Evolutionary conservation across 306 rosid species (phyloP), one percentile per base, ranked within the genome.

Genomic region (Ormosia emarginata): DNA sequence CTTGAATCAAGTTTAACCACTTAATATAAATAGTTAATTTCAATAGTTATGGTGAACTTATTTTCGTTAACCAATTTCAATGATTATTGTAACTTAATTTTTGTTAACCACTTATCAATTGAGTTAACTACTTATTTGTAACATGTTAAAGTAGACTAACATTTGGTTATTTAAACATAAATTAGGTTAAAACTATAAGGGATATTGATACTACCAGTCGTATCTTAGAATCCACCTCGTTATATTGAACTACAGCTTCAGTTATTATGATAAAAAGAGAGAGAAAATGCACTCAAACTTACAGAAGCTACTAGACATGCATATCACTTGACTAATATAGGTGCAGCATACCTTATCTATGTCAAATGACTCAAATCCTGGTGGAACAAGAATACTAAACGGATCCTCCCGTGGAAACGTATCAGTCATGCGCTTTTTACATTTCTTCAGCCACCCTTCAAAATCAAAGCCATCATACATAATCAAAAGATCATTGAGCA

Each of bases 361-460:
- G 85, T 95, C 98, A 40, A 84, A 73, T 46, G 87, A 84, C 87
- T 84, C 84, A 17, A 92, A 90, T 71, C 98, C 99, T 33, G 88
- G 90, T 24, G 99, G 99, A 86, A 89, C 90, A 58, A 95, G 91
- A 85, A 93, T 79, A 90, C 97, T 92, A 81, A 90, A 95, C 37
- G 99, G 99, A 88, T 95, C 98, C 83, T 95, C 99, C 36, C 90
- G 87, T 2, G 98, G 98, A 80, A 93, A 95, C 77, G 90, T 81
- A 65, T 89, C 92, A 55, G 67, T n/a, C 97, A 93, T 90, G 81
- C 57, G 37, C 80, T 87, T 93, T 85, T 85, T 90, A 83, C 99
- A 90, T 57, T 90, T 90, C 82, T 88, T 95, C 81, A 93, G 89
- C 99, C 97, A 93, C 75, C 53, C 91, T 46, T 88, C 86, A 74